Base-by-base conservation (phyloP, 176 grass and related monocot species). In the Saccharum spontaneum region DNA sequence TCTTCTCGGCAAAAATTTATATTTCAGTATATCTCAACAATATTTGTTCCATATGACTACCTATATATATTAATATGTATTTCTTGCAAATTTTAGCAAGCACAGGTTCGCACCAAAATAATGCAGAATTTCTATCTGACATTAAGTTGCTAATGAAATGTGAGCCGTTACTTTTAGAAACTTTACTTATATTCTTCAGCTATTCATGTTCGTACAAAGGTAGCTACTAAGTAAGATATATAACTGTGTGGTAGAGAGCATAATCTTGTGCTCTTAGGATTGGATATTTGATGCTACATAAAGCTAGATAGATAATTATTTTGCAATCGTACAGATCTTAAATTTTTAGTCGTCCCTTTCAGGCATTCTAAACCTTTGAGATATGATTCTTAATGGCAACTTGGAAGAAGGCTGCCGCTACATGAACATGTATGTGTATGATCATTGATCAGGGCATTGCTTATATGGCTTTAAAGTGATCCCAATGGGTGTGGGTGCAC, bases 361-460 rank as follows among this genome's bases (percentile, higher is more conserved):
- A 75, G 22, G 28, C 37, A 76, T 80, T 82, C 61, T 76, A 81
- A 75, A 37, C 26, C 71, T 37, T 74, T 59, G 13, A 79, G 76
- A 89, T 84, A 80, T 75, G 36, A 61, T 81, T 81, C 1, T 75
- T 75, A 89, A 70, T 4, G 48, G 50, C 82, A 89, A 85, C 50
- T 81, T 85, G 36, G 17, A 88, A 71, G 65, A 82, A 83, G 65
- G 57, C 34, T 17, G 41, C 41, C 26, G 12, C 49, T 78, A 83
- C 59, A 59, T 55, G 52, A 54, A 69, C 50, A 83, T 69, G 60
- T 69, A 61, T 77, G 39, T 69, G 64, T 70, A 66, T 14, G 43
- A 80, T 73, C 50, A 57, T 57, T 57, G 22, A 61, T 61, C 67
- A 79, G 23, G 44, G 49, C 62, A 45, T 61, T 77, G 72, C 62